These are phyloP conservation scores for Jimgerdemannia lactiflua DNA, from an alignment of 192 early-diverging fungal genomes.

Conservation along the genomic window DNA sequence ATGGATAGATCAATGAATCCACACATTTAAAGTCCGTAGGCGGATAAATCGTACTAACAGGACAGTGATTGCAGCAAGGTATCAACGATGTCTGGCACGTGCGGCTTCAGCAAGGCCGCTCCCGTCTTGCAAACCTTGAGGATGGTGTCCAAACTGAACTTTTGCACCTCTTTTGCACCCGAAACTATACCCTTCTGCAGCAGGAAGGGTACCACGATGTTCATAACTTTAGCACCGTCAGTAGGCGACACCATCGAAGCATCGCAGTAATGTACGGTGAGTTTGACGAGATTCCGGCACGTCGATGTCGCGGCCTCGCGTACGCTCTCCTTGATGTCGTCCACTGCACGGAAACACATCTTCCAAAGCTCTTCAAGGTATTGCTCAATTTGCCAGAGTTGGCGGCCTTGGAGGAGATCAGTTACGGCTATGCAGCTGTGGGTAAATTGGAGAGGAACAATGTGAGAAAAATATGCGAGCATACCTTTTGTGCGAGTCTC, in stretches of 20 bases:
- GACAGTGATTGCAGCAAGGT: conserved; percentile 84
- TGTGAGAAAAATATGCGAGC: background rate
- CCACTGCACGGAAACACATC: conserved; percentile 87
- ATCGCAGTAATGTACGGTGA: conserved; percentile 88
- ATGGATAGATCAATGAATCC: background rate
- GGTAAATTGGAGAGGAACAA: background rate
- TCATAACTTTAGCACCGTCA: conserved; percentile 70
- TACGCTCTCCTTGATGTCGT: conserved; percentile 95
- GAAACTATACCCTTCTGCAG: conserved; percentile 71
- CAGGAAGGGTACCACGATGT: conserved; percentile 87
- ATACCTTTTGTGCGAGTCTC: background rate
- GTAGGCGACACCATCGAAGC: conserved; percentile 51
- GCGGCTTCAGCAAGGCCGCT: conserved; percentile 67
- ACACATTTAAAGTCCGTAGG: background rate
- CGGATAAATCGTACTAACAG: conserved; percentile 63
- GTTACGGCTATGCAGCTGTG: conserved; percentile 64
- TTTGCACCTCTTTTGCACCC: conserved; percentile 83
- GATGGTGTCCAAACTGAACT: conserved; percentile 77
- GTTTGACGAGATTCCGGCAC: conserved; percentile 73
- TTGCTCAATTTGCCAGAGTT: conserved; percentile 65
- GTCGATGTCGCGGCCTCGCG: conserved; percentile 75
- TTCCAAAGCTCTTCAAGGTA: conserved; percentile 83
- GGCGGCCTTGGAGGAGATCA: conserved; percentile 68
- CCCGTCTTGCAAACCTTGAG: conserved; percentile 81
- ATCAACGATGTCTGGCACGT: conserved; percentile 68